Conservation (phyloP, 2,329 filamentous ascomycete genomes). For the Neopestalotiopsis sp. region DNA sequence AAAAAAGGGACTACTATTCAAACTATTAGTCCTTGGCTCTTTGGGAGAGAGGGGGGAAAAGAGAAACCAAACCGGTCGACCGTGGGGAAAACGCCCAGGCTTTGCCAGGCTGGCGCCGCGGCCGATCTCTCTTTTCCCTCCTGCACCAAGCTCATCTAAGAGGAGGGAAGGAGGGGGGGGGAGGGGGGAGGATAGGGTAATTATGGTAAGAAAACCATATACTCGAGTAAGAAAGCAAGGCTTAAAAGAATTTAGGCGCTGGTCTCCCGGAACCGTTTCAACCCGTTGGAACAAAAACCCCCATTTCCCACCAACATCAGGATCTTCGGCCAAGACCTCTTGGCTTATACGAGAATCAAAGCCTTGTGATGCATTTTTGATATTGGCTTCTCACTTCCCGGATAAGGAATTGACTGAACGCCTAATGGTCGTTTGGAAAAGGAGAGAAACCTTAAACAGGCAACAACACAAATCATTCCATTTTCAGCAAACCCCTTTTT, state of each 20-base stretch:
- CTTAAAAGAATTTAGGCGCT: not conserved
- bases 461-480: not conserved
- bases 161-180: not conserved
- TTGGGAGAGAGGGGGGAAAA: not conserved
- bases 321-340: conserved; percentile 11
- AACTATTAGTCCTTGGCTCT: not conserved
- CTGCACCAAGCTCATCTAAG: too few relatives aligned
- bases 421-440: not conserved
- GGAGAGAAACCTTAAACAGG: not conserved
- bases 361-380: not conserved
- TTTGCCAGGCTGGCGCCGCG: too few relatives aligned
- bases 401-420: not conserved
- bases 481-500: not conserved
- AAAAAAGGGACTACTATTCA: not conserved
- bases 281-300: not conserved
- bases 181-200: not conserved
- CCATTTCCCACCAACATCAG: not conserved
- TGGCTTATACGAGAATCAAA: not conserved
- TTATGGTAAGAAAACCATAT: not conserved
- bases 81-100: too few relatives aligned
- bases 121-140: not conserved
- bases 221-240: not conserved
- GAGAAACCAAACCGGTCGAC: too few relatives aligned
- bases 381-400: not conserved
- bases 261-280: not conserved